phyloP scores from a whole-genome alignment of 1,284 basidiomycete species.

The Leccinum colubrinum region DNA sequence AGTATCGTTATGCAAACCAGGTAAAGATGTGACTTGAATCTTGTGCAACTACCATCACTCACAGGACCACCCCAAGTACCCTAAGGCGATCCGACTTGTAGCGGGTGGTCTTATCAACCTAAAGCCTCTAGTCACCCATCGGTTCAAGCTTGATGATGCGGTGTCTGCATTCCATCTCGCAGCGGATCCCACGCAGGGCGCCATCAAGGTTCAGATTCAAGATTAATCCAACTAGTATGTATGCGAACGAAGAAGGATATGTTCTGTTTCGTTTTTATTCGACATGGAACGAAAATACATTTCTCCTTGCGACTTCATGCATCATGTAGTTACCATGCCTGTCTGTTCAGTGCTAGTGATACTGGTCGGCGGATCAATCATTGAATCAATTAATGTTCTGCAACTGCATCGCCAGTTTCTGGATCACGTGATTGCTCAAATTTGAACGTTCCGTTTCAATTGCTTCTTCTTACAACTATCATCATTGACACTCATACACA shows the following conservation, averaged over 20 bases:
- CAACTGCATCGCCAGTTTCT: not conserved
- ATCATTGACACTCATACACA: not conserved
- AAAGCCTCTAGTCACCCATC: constrained; percentile 82
- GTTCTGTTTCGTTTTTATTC: not conserved
- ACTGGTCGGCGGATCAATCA: not conserved
- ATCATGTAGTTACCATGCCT: not conserved
- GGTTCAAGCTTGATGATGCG: constrained; percentile 75
- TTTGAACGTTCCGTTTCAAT: not conserved
- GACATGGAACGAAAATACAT: not conserved
- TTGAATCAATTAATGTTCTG: not conserved
- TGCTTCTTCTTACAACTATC: constrained; percentile 2
- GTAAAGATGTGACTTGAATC: constrained; percentile 25
- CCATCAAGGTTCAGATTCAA: constrained; percentile 62
- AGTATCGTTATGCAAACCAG: constrained; percentile 65
- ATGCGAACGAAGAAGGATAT: not conserved
- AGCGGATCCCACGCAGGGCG: constrained; percentile 63
- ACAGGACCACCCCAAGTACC: constrained; percentile 48
- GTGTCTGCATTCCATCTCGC: constrained; percentile 78
- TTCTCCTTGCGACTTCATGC: not conserved
- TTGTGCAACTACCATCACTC: not conserved
- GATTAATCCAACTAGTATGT: constrained; percentile 34
- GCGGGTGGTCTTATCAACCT: constrained; percentile 71
- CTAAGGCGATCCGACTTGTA: constrained; percentile 79
- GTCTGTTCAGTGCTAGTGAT: not conserved
- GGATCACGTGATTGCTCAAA: constrained; percentile 22